These are phyloP conservation scores for Trichoderma arundinaceum DNA, from an alignment of 2,329 filamentous ascomycete species.

Conservation along the genomic window DNA sequence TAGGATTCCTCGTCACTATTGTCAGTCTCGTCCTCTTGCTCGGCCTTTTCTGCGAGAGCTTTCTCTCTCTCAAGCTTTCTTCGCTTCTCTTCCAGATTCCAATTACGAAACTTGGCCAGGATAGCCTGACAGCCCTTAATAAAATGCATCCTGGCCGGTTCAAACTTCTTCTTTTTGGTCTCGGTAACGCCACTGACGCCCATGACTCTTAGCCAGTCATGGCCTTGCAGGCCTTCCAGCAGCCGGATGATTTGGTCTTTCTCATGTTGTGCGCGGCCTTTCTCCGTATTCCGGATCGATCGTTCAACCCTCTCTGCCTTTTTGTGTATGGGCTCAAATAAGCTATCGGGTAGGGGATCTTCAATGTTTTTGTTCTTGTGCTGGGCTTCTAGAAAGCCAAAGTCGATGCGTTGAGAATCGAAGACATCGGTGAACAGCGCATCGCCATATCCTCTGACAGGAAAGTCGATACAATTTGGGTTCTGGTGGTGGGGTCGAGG, in stretches of 20 bases:
- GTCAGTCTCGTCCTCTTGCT: constrained; percentile 48
- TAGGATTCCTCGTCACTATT: constrained; percentile 32
- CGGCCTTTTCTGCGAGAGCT: constrained; percentile 43
- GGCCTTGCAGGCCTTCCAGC: constrained; percentile 83
- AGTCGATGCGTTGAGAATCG: constrained; percentile 62
- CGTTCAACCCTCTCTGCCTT: constrained; percentile 66
- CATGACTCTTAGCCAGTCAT: constrained; percentile 92
- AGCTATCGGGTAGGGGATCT: constrained; percentile 62
- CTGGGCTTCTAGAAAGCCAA: constrained; percentile 58
- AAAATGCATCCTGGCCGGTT: constrained; percentile 84
- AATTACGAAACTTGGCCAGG: constrained; percentile 83
- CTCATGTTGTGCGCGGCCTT: constrained; percentile 69
- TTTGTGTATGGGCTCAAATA: constrained; percentile 61
- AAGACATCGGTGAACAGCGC: constrained; percentile 61
- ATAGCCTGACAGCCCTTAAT: constrained; percentile 81
- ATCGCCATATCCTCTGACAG: constrained; percentile 61
- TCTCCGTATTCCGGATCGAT: constrained; percentile 68
- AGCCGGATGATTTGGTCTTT: constrained; percentile 68
- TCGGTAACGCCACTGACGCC: constrained; percentile 87
- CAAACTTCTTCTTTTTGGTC: constrained; percentile 82
- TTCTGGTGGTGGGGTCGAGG: constrained; percentile 38
- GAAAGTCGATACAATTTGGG: constrained; percentile 38
- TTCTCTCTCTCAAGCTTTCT: constrained; percentile 78
- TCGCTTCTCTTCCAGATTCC: constrained; percentile 89
- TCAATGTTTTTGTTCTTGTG: constrained; percentile 50